Conservation (phyloP, 2,329 filamentous ascomycete species). For the Fusarium xyrophilum region DNA sequence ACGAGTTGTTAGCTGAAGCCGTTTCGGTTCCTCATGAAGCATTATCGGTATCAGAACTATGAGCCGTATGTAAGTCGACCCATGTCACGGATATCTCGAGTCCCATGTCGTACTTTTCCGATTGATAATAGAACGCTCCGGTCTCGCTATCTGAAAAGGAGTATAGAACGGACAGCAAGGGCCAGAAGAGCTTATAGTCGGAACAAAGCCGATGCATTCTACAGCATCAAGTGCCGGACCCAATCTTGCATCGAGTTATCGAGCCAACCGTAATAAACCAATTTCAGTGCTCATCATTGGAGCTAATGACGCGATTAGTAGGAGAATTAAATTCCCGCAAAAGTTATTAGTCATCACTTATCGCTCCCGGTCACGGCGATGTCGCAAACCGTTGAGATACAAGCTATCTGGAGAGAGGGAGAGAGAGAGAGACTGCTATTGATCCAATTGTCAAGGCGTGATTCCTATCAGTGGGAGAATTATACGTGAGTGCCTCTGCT, state of each 20-base stretch:
- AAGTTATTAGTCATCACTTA: slow-evolving; percentile 35
- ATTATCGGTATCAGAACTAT: not conserved
- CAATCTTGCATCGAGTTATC: slow-evolving; percentile 7
- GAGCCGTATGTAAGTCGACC: not conserved
- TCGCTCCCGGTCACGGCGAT: slow-evolving; percentile 36
- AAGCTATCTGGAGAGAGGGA: not conserved
- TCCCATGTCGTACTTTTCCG: not conserved
- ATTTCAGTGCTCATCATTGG: slow-evolving; percentile 35
- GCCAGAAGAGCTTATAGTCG: slow-evolving; percentile 12
- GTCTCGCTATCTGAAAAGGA: not conserved
- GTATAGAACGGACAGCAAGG: not conserved
- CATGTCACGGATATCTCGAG: not conserved
- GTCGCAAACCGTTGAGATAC: slow-evolving; percentile 31
- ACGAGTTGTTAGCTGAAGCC: not conserved
- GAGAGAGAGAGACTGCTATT: not conserved
- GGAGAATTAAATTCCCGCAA: slow-evolving; percentile 3
- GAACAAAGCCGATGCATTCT: not conserved
- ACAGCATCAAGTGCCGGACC: not conserved
- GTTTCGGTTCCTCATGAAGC: not conserved
- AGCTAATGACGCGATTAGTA: slow-evolving; percentile 36
- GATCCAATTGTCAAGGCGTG: slow-evolving; percentile 7
- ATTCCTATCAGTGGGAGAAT: slow-evolving; percentile 2
- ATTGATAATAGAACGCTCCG: not conserved
- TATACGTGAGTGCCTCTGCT: not conserved
- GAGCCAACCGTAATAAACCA: slow-evolving; percentile 32